A percentile compares a stretch with the other conserved stretches of the same genome.
Conservation (phyloP, 192 early-diverging fungal species). For the Glomus cerebriforme region DNA sequence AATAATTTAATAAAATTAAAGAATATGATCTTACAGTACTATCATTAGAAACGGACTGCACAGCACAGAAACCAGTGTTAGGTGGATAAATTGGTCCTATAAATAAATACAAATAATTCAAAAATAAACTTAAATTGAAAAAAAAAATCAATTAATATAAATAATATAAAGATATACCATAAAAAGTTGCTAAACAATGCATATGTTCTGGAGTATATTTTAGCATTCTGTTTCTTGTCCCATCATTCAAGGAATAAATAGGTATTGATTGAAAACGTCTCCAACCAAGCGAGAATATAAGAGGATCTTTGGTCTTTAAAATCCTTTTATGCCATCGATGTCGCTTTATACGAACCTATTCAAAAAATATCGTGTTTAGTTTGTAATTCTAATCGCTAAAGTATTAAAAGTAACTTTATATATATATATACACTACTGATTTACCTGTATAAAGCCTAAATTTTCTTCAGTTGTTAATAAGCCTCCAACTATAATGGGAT, state of each 20-base stretch:
- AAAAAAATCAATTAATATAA: neutral
- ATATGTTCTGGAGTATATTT: conserved; percentile 99
- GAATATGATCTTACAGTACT: conserved; percentile 41
- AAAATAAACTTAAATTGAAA: neutral
- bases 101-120: neutral
- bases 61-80: conserved; percentile 95
- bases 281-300: conserved; percentile 98
- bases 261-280: conserved; percentile 97
- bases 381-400: no score
- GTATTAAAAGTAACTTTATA: neutral
- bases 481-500: conserved; percentile 93
- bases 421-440: neutral
- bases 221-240: conserved; percentile 93
- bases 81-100: conserved; percentile 89
- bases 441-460: conserved; percentile 88
- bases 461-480: conserved; percentile 87
- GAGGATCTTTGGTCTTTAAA: conserved; percentile 96
- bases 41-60: conserved; percentile 70
- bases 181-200: conserved; percentile 97
- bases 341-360: conserved; percentile 88
- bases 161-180: conserved; percentile 50
- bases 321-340: conserved; percentile 97
- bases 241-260: conserved; percentile 89
- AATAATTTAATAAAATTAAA: neutral
- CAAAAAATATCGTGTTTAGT: no score